Evolutionary conservation across 2,329 filamentous ascomycete genomes (phyloP).

Genomic region (Cladosporium sp.): DNA sequence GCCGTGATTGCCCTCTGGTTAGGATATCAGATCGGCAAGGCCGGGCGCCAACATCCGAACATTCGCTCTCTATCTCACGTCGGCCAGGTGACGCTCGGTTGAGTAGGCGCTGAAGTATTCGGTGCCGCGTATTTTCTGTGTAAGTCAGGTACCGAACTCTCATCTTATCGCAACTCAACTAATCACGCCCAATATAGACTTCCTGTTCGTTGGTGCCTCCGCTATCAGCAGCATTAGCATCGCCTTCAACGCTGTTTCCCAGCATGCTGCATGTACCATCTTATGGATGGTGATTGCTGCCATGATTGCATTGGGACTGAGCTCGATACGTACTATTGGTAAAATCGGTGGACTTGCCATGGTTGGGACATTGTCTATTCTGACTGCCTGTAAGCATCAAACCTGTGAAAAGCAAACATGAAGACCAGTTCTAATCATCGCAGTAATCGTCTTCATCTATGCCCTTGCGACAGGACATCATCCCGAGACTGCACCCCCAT

Average conservation of each 20-base stretch:
- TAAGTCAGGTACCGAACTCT: neutral
- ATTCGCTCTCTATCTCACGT: conserved; percentile 56
- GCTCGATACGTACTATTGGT: conserved; percentile 34
- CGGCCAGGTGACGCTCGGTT: conserved; percentile 50
- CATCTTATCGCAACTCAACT: conserved; percentile 11
- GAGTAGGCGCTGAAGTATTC: conserved; percentile 47
- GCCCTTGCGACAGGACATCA: conserved; percentile 18
- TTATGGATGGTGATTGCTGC: conserved; percentile 37
- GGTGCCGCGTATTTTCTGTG: conserved; percentile 18
- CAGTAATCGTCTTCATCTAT: too few relatives aligned
- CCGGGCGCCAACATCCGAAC: conserved; percentile 50
- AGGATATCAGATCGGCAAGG: conserved; percentile 44
- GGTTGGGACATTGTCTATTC: conserved; percentile 56
- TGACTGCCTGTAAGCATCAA: conserved; percentile 39
- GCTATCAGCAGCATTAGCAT: conserved; percentile 27
- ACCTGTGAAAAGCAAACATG: too few relatives aligned
- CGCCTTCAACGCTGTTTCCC: conserved; percentile 25
- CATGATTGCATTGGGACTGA: conserved; percentile 35
- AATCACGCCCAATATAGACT: conserved; percentile 14
- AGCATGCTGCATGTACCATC: conserved; percentile 33
- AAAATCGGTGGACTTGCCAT: conserved; percentile 46
- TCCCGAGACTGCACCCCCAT: conserved; percentile 29
- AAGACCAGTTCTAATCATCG: too few relatives aligned
- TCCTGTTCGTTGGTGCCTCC: conserved; percentile 34
- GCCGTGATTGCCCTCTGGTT: conserved; percentile 45